Percentiles rank a stretch among this genome's conserved stretches.
phyloP scores from a whole-genome alignment of 2,329 filamentous ascomycete genomes.

The Neopestalotiopsis clavispora region DNA sequence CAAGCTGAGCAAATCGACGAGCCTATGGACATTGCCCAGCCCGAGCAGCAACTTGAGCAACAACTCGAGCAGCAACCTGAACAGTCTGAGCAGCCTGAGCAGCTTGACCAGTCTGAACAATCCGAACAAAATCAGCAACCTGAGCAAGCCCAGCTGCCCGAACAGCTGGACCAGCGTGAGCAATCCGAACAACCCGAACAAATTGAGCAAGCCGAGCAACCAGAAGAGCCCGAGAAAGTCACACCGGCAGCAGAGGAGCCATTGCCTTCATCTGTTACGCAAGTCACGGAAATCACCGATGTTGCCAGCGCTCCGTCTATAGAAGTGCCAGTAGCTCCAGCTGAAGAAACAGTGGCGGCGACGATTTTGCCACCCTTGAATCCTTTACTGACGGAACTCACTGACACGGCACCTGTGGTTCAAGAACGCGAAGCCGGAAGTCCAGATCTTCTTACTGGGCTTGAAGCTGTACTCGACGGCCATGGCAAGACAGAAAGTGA shows the following conservation, averaged over 20 bases:
- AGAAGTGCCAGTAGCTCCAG: neutral
- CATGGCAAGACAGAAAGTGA: conserved; percentile 34
- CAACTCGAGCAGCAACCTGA: neutral
- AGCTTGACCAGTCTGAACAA: neutral
- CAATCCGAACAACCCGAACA: neutral
- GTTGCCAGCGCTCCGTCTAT: neutral
- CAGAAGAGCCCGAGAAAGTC: neutral
- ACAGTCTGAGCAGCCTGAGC: neutral
- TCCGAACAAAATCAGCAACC: neutral
- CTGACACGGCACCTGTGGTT: conserved; percentile 23
- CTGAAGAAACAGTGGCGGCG: neutral
- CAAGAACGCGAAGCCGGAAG: conserved; percentile 41
- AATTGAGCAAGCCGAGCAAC: neutral
- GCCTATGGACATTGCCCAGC: neutral
- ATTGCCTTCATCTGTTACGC: neutral
- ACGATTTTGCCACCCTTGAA: conserved; percentile 12
- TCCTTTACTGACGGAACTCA: conserved; percentile 23
- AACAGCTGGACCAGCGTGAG: neutral
- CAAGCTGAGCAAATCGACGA: neutral
- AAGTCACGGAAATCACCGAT: conserved; percentile 8
- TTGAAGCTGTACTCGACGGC: conserved; percentile 50
- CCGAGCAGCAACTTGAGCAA: neutral
- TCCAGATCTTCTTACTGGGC: conserved; percentile 49
- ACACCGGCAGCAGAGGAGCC: neutral
- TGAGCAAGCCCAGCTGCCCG: neutral